These are phyloP conservation scores for rapeseed (Brassica napus) DNA, from an alignment of 345 rosid genomes.

Conservation along the genomic window Da-Ae NC_063444.1:12589001-12589500, in stretches of 20 bases:
- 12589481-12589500: conserved; percentile 19
- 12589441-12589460: too few relatives aligned
- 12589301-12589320: conserved; percentile 73
- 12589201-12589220: conserved; percentile 53
- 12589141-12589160: conserved; percentile 17
- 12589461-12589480: not conserved
- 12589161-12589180: not conserved
- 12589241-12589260: conserved; percentile 67
- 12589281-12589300: conserved; percentile 76
- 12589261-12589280: conserved; percentile 83
- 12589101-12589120: conserved; percentile 43
- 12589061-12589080: conserved; percentile 48
- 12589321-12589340: conserved; percentile 80
- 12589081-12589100: conserved; percentile 22
- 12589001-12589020: conserved; percentile 42
- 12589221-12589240: conserved; percentile 43
- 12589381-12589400: conserved; percentile 22
- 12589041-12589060: conserved; percentile 36
- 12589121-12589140: conserved; percentile 46
- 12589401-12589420: conserved; percentile 7
- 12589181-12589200: not conserved
- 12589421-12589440: conserved; percentile 43
- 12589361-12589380: conserved; percentile 16
- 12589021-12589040: conserved; percentile 28
- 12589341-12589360: conserved; percentile 23